Base-by-base conservation (phyloP, 495 filamentous ascomycete genomes). In the Hypoxylon cercidicola region DNA sequence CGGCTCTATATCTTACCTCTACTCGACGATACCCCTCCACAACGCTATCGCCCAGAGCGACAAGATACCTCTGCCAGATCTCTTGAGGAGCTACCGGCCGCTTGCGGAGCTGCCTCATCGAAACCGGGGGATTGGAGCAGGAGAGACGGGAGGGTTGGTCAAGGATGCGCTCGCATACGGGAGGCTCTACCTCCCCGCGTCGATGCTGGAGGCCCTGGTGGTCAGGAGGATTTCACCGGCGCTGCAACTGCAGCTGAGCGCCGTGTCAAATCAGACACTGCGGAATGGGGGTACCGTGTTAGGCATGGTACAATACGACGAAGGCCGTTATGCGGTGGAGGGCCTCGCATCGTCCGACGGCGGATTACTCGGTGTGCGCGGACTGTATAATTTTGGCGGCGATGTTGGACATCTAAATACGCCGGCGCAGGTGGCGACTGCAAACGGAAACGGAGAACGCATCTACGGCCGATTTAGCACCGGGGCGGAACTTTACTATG, bases 401-500 rank as follows among this genome's bases (percentile, higher is more conserved):
- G 90, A 97, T 70, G 90, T 90, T 18, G 82, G 85, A 23, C 72
- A 79, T 18, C 35, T 72, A 8, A 45, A 66, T 2, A 57, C 66
- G 12, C 72, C 74, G 19, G 47, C 48, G 32, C 65, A 40, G 35
- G 28, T 58, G 1, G 21, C 52, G 60, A 16, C 53, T 46, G 15
- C 54, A 13, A 66, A 69, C 15, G 68, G 60, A 30, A 59, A 45
- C 44, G 63, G 51, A n/a, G 81, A 85, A 40, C 76, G 80, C 52
- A 79, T 86, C n/a, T 82, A 86, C 55, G 87, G 87, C 11, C 80
- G 88, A 30, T 89, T 94, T 55, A 91, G 89, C 59, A 87, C 87
- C 13, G 95, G 95, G n/a, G 95, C 89, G 41, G 95, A 99, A 71
- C 79, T 96, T 23, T 99, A 99, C 75, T 99, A 98, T 72, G 93